Evolutionary conservation across 2,329 filamentous ascomycete species (phyloP).

Genomic region (Emergomyces pasteurianus): DNA sequence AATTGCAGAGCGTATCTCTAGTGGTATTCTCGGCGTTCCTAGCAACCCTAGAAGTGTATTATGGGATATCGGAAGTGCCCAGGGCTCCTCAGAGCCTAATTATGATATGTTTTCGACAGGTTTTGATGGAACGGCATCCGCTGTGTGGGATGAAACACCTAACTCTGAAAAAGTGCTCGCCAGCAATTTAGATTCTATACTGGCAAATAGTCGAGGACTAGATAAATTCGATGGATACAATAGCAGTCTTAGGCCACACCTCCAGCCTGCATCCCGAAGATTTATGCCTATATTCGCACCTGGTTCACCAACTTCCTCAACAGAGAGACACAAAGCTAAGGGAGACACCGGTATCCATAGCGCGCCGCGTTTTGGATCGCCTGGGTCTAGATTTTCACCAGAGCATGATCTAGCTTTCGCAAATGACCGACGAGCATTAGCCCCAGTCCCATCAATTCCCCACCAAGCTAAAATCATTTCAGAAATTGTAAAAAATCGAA

Average conservation of each 20-base stretch:
- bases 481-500: background rate
- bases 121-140: background rate
- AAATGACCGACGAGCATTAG: background rate
- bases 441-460: background rate
- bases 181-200: background rate
- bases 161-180: background rate
- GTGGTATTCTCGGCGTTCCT: constrained; percentile 4
- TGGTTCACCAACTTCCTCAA: background rate
- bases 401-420: background rate
- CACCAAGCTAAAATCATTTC: background rate
- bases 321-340: background rate
- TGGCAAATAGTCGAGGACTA: background rate
- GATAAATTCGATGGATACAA: background rate
- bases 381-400: background rate
- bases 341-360: background rate
- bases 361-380: background rate
- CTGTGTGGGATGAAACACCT: background rate
- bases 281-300: no score
- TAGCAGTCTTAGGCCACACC: background rate
- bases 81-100: constrained; percentile 4
- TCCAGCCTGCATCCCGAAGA: background rate
- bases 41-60: constrained; percentile 5
- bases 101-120: background rate
- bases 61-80: constrained; percentile 2
- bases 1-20: constrained; percentile 12